Percentiles rank a stretch among this genome's conserved stretches.
Evolutionary conservation across 2,329 filamentous ascomycete genomes (phyloP).

Genomic region (Aspergillus caelatus): DNA sequence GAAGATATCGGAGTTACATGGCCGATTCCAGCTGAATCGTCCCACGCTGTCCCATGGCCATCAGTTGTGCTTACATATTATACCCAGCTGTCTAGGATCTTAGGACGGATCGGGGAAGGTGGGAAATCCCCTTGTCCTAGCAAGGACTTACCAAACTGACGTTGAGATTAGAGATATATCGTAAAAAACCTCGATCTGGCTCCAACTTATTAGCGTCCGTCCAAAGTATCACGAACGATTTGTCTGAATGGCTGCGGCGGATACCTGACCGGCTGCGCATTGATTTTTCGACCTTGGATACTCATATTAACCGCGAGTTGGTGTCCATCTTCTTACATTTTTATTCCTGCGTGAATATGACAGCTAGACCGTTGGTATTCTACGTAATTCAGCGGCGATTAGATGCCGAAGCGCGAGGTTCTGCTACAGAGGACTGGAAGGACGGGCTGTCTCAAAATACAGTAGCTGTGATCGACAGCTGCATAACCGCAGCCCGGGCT

Average conservation of each 20-base stretch:
- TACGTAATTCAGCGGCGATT: constrained; percentile 56
- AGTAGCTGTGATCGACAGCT: constrained; percentile 56
- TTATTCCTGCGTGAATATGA: constrained; percentile 63
- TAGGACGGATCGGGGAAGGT: constrained; percentile 53
- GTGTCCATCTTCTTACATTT: constrained; percentile 59
- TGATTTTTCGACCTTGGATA: constrained; percentile 49
- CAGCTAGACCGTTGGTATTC: constrained; percentile 56
- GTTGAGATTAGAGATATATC: constrained; percentile 48
- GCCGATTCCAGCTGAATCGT: constrained; percentile 30
- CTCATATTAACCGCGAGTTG: constrained; percentile 50
- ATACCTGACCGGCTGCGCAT: constrained; percentile 54
- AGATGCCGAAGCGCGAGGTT: constrained; percentile 34
- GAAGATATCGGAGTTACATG: constrained; percentile 54
- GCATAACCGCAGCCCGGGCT: constrained; percentile 54
- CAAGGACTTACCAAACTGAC: constrained; percentile 10
- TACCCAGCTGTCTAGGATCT: constrained; percentile 56
- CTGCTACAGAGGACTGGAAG: constrained; percentile 49
- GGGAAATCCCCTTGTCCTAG: neutral
- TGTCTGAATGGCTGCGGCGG: constrained; percentile 54
- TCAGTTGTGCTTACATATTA: constrained; percentile 56
- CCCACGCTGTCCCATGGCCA: constrained; percentile 39
- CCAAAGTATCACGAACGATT: constrained; percentile 53
- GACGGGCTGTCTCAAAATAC: constrained; percentile 53
- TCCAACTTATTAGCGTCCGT: constrained; percentile 54
- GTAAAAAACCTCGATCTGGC: constrained; percentile 51